Evolutionary conservation across 2,329 filamentous ascomycete genomes (phyloP), one percentile per base, ranked within the genome.

Genomic region (Didymella exigua): DNA sequence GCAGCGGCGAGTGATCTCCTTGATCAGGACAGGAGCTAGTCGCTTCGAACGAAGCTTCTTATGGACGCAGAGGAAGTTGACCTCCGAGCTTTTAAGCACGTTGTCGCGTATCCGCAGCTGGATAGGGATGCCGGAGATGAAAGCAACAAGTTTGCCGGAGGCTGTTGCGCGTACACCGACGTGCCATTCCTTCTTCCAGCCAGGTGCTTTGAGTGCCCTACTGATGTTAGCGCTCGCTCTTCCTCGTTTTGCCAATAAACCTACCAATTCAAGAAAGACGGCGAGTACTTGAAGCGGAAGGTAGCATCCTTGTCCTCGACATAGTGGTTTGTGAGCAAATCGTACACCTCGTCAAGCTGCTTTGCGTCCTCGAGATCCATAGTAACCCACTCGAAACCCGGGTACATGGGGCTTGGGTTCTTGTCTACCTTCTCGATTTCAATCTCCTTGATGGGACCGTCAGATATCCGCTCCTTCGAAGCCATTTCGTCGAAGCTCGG

Each of bases 31-130:
- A 0, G 95, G 95, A 0, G 95, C 88, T 37, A 99, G 86, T 49
- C 95, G 88, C 81, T 98, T 97, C 54, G 90, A 87, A 45, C 95
- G 90, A 27, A 99, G 86, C 78, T 98, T 98, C 82, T 98, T 98
- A 82, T 99, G 95, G 50, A 99, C 89, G 71, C 93, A 96, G 63
- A 99, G 87, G 78, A 98, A 99, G 81, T 99, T 99, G 78, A 99
- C 95, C 76, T 99, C 95, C 43, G 90, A 92, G 64, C 90, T 88
- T 59, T 87, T 85, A 56, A 99, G 78, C 53, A 84, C 78, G 56
- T 89, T 89, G 56, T 89, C 81, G 60, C 93, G 89, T 37, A 99
- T 87, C 47, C 89, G 87, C 53, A 99, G 81, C 61, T 88, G 84
- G 56, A 95, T 88, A 1, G 95, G 95, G 40, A 98, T 90, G 65